phyloP scores from a whole-genome alignment of 2,329 filamentous ascomycete genomes.

The Fusarium chaquense region DNA sequence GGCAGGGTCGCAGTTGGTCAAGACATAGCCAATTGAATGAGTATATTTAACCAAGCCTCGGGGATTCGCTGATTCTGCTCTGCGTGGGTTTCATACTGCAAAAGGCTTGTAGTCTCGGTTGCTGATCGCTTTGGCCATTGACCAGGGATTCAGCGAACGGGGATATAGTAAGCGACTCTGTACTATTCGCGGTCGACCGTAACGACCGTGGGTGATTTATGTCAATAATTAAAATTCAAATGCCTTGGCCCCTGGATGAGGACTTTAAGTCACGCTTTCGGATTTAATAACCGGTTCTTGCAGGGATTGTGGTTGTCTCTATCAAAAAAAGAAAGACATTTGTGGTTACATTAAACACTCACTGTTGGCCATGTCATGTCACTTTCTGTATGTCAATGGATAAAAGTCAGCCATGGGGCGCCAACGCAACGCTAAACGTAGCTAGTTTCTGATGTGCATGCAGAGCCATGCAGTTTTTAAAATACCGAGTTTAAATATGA shows the following conservation, averaged over 20 bases:
- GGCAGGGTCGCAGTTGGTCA: conserved; percentile 10
- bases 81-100: conserved; percentile 5
- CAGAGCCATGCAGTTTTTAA: not conserved
- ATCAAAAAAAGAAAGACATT: conserved; percentile 4
- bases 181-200: conserved; percentile 10
- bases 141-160: not conserved
- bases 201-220: conserved; percentile 14
- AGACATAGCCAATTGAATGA: conserved; percentile 17
- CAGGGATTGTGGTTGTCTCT: not conserved
- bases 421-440: conserved; percentile 20
- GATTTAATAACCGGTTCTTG: not conserved
- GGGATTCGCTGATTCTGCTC: conserved; percentile 4
- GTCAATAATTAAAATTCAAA: not conserved
- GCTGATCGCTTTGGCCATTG: conserved; percentile 8
- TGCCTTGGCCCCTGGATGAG: conserved; percentile 1
- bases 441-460: conserved; percentile 15
- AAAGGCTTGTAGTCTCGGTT: conserved; percentile 14
- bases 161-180: not conserved
- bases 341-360: conserved; percentile 8
- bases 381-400: conserved; percentile 16
- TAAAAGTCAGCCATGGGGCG: conserved; percentile 18
- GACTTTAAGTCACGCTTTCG: not conserved
- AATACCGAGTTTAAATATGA: not conserved
- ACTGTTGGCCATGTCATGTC: conserved; percentile 4
- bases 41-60: not conserved